A percentile compares a stretch with the other conserved stretches of the same genome.
Conservation (phyloP, 176 grass and related monocot genomes). For the Bromus sterilis region DNA sequence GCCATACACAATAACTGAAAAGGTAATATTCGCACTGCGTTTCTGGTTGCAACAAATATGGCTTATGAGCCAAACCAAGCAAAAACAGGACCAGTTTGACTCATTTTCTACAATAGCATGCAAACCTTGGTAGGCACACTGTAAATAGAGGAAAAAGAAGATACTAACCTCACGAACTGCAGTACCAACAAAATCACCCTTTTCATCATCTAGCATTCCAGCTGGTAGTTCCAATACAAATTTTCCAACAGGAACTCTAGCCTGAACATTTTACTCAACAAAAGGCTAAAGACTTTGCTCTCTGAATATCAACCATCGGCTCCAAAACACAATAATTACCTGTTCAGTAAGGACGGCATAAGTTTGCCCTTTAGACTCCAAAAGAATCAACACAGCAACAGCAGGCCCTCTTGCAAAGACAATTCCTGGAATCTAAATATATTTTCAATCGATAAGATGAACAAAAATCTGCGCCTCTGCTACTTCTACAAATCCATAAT, state of each 20-base stretch:
- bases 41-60: too few species aligned
- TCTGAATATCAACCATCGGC: not conserved
- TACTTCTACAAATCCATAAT: not conserved
- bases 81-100: not conserved
- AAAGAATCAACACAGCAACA: conserved; percentile 87
- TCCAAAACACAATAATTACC: conserved; percentile 21
- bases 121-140: not conserved
- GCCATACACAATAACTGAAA: not conserved
- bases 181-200: conserved; percentile 75
- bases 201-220: conserved; percentile 92
- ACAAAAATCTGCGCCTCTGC: not conserved
- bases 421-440: conserved; percentile 89
- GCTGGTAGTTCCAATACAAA: conserved; percentile 82
- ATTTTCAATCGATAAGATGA: not conserved
- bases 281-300: not conserved
- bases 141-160: not conserved
- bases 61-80: not conserved
- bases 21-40: too few species aligned
- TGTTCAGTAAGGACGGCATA: conserved; percentile 88
- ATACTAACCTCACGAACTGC: conserved; percentile 82
- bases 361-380: conserved; percentile 65
- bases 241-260: conserved; percentile 81
- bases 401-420: conserved; percentile 85
- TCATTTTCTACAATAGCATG: not conserved
- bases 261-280: conserved; percentile 35